phyloP scores from a whole-genome alignment of 495 filamentous ascomycete species.

The Apiosordaria backusii region DNA sequence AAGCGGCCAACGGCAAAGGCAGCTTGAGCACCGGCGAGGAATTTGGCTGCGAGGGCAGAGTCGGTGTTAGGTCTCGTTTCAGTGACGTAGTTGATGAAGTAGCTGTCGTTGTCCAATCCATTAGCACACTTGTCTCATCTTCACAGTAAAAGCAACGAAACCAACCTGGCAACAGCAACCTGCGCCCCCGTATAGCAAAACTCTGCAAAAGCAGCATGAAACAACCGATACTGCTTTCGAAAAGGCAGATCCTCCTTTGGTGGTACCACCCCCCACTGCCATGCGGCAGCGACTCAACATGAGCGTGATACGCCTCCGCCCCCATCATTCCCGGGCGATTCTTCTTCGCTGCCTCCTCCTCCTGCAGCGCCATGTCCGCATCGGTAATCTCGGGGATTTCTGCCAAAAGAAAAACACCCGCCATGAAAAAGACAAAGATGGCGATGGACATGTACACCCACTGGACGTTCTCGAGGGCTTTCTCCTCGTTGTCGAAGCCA shows the following conservation, averaged over 20 bases:
- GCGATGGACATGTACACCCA: constrained; percentile 75
- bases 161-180: constrained; percentile 52
- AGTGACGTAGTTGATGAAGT: constrained; percentile 45
- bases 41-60: constrained; percentile 40
- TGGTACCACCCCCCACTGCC: constrained; percentile 35
- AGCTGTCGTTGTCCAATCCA: constrained; percentile 17
- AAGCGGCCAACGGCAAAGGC: constrained; percentile 66
- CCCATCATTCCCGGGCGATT: background rate
- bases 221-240: constrained; percentile 61
- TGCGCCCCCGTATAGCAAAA: constrained; percentile 72
- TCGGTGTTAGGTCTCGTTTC: constrained; percentile 17
- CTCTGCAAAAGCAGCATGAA: constrained; percentile 62
- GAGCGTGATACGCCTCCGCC: background rate
- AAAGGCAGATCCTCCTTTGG: constrained; percentile 48
- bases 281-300: constrained; percentile 28
- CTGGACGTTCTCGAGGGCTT: constrained; percentile 58
- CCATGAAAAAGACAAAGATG: constrained; percentile 62
- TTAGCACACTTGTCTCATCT: no score
- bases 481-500: constrained; percentile 45
- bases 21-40: constrained; percentile 63
- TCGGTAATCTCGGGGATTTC: constrained; percentile 71
- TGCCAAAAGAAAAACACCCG: constrained; percentile 60
- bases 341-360: background rate
- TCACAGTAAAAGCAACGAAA: background rate
- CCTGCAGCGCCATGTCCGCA: constrained; percentile 59